These are phyloP conservation scores for Colletotrichum aenigma DNA, from an alignment of 2,329 filamentous ascomycete species.

Conservation along the genomic window DNA sequence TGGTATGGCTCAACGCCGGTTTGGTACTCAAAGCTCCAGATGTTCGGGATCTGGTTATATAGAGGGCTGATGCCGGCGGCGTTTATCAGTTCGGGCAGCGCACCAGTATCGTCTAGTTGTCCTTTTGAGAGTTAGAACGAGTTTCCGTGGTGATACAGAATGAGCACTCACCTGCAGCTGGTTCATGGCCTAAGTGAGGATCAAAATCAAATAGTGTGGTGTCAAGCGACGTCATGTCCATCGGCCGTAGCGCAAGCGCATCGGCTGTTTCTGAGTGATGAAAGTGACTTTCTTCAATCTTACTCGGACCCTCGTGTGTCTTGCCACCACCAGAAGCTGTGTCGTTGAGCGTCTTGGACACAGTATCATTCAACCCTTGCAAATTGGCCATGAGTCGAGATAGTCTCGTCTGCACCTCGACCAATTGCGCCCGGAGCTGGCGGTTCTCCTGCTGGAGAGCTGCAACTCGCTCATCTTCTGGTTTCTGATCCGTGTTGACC, in stretches of 20 bases:
- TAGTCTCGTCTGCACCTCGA: constrained; percentile 31
- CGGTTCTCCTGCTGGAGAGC: constrained; percentile 29
- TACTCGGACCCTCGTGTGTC: accelerated
- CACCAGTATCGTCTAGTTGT: neutral
- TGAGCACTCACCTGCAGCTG: neutral
- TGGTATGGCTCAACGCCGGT: constrained; percentile 31
- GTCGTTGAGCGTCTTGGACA: constrained; percentile 27
- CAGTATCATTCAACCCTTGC: constrained; percentile 27
- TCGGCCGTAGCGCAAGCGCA: neutral
- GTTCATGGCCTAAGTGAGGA: neutral
- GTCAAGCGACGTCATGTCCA: neutral
- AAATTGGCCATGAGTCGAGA: constrained; percentile 26
- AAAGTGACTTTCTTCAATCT: neutral
- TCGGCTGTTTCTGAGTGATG: neutral
- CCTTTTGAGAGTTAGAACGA: neutral
- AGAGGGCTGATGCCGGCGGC: constrained; percentile 15
- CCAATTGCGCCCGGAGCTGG: constrained; percentile 27
- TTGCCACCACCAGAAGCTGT: neutral
- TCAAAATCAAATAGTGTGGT: neutral
- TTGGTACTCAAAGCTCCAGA: constrained; percentile 34
- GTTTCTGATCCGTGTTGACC: constrained; percentile 24
- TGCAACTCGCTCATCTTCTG: constrained; percentile 26
- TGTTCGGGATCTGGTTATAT: constrained; percentile 30
- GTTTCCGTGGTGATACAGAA: accelerated
- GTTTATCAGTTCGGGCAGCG: neutral